Evolutionary conservation across 345 rosid genomes (phyloP), one percentile per base, ranked within the genome.

Genomic region (Murraya paniculata): DNA sequence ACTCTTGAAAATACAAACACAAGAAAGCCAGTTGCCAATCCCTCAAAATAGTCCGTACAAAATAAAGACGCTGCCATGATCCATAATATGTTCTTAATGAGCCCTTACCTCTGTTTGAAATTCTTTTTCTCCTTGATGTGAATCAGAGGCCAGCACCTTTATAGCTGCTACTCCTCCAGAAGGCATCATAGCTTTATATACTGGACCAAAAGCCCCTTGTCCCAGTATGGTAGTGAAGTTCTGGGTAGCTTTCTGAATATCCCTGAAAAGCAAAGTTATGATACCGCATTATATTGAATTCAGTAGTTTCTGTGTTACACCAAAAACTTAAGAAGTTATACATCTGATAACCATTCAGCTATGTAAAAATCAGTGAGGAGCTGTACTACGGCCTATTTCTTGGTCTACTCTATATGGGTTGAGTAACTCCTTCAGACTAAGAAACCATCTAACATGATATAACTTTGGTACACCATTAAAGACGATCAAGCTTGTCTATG

Each of bases 141-240:
- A 96, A 85, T 90, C 83, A 61, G 97, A 88, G 81, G 97, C 97
- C 80, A 92, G 99, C 77, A 90, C 98, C 87, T 96, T 96, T 30
- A 89, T 97, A 19, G 99, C 99, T 24, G 87, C 89, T 50, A 83
- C 85, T 62, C 81, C 96, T 77, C 92, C 97, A 22, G 85, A 74
- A 61, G 90, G 87, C 91, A 94, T 80, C 36, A 81, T 77, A 28
- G 98, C 98, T 87, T 89, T 94, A 83, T 92, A 94, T 28, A 96
- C 99, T 21, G 97, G 97, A 80, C 99, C 99, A 85, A 91, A 94
- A 64, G 99, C 90, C 71, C 99, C 99, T 88, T 94, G 88, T 36
- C 99, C 99, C 71, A 96, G 68, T 64, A 88, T 75, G 25, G 94
- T 92, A 9, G 95, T 93, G 79, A 93, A 96, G 80, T 89, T 91